Conservation (phyloP, 108 stramenopile species). For the Cafeteria roenbergensis region DNA sequence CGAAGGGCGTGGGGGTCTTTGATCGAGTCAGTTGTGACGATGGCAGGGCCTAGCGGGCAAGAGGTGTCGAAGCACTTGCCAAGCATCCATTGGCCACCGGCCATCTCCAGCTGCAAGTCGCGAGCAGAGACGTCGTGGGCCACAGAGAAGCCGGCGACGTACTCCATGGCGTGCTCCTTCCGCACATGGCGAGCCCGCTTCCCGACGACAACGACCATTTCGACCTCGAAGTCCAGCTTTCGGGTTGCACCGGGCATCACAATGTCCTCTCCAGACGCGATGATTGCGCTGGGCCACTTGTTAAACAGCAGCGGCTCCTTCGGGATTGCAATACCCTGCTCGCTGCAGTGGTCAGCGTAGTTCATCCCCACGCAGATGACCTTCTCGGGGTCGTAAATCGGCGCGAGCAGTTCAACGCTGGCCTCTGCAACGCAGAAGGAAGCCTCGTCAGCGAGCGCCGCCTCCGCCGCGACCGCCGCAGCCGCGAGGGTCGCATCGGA, state of each 20-base stretch:
- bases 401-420: too few species aligned
- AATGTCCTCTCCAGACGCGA: constrained; percentile 35
- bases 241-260: constrained; percentile 25
- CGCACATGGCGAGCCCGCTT: constrained; percentile 31
- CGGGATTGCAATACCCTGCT: constrained; percentile 40
- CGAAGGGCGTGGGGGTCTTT: constrained; percentile 34
- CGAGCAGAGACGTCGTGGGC: constrained; percentile 49
- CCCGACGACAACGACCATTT: constrained; percentile 48
- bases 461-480: too few species aligned
- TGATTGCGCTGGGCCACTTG: constrained; percentile 41
- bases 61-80: constrained; percentile 47
- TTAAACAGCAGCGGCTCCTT: constrained; percentile 44
- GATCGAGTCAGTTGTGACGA: constrained; percentile 37
- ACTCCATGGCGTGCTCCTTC: constrained; percentile 29
- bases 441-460: too few species aligned
- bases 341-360: constrained; percentile 45
- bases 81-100: constrained; percentile 53
- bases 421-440: too few species aligned
- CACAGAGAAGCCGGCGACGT: constrained; percentile 51
- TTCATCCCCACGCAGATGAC: constrained; percentile 55
- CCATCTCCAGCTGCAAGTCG: constrained; percentile 54
- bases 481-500: too few species aligned
- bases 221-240: constrained; percentile 55
- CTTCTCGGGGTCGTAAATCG: constrained; percentile 22
- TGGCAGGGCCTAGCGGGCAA: constrained; percentile 49